Base-by-base conservation (phyloP, 139 green algal species). In the Chlorella sp. region DNA sequence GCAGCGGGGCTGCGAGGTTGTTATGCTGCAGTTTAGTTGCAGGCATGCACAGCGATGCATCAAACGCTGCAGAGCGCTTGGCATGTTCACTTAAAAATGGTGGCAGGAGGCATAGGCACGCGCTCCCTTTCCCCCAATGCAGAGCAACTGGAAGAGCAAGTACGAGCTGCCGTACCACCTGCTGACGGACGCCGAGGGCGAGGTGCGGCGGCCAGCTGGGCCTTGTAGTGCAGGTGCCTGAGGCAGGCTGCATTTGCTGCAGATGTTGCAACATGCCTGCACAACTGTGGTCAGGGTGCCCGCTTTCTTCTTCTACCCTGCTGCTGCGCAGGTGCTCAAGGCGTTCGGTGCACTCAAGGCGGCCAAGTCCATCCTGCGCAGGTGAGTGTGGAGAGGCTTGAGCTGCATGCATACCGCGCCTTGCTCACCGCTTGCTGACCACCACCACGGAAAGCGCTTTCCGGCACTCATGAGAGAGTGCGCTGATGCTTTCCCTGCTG, bases 101-200 rank as follows among this genome's bases (percentile, higher is more conserved):
- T 11, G 7, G 11, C 46, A 54, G 46, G 11, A 7, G 11, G 46
- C 46, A 7, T 54, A 11, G 8, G 7, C 8, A 54, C 8, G 11
- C 11, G 7, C 38, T 22, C 24, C 43, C 40, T 24, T 34, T 30
- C 5, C n/a, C 48, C 6, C 75, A 65, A 30, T 44, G 43, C 36
- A 89, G 74, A 73, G 22, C 16, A 92, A 84, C 73, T 92, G 89
- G 89, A 87, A 91, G 60, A 76, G 36, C 32, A 92, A 92, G 81
- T 85, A 90, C 30, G 41, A 65, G 14, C 72, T 92, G 72, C 80
- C 67, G 0, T 92, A 87, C 81, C 73, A 84, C 83, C 68, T 92
- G 80, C 88, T 92, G 74, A 89, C 78, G 8, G 89, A 92, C 60
- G 85, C 56, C 5, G 60, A 54, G 22, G 82, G 81, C 19, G 64